phyloP scores from a whole-genome alignment of 257 asterid genomes.

The Plantago major region DNA sequence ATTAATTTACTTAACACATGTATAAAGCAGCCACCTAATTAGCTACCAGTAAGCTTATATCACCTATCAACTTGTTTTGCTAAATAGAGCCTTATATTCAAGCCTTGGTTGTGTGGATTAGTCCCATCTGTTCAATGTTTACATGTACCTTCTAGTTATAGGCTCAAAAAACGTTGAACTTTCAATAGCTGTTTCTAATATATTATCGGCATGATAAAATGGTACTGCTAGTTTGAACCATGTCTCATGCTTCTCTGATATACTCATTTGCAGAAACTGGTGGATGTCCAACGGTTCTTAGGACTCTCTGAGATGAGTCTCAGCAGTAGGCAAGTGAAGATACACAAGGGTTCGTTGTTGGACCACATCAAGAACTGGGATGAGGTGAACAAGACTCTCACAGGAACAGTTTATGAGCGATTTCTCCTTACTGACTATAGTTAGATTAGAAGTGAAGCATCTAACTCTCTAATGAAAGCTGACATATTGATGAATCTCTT shows the following conservation, averaged over 20 bases:
- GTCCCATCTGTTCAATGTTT: no score
- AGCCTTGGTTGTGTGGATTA: no score
- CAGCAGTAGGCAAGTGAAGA: constrained; percentile 81
- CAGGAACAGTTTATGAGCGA: constrained; percentile 64
- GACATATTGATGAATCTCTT: background rate
- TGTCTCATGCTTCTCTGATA: background rate
- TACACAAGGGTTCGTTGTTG: constrained; percentile 74
- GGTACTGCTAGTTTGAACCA: background rate
- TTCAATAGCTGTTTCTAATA: background rate
- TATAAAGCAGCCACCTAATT: no score
- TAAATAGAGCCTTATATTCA: no score
- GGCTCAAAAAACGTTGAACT: background rate
- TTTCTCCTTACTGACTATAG: constrained; percentile 60
- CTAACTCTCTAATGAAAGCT: constrained; percentile 12
- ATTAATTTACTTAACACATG: no score
- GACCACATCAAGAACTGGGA: constrained; percentile 80
- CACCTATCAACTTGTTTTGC: no score
- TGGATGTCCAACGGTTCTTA: constrained; percentile 61
- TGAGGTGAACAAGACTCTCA: constrained; percentile 51
- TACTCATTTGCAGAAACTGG: constrained; percentile 50
- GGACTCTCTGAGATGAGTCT: constrained; percentile 59
- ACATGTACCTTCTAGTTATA: background rate
- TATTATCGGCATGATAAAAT: background rate
- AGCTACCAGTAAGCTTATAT: no score
- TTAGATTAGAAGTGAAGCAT: background rate